Evolutionary conservation across 2,329 filamentous ascomycete species (phyloP).

Genomic region (Aspergillus udagawae): DNA sequence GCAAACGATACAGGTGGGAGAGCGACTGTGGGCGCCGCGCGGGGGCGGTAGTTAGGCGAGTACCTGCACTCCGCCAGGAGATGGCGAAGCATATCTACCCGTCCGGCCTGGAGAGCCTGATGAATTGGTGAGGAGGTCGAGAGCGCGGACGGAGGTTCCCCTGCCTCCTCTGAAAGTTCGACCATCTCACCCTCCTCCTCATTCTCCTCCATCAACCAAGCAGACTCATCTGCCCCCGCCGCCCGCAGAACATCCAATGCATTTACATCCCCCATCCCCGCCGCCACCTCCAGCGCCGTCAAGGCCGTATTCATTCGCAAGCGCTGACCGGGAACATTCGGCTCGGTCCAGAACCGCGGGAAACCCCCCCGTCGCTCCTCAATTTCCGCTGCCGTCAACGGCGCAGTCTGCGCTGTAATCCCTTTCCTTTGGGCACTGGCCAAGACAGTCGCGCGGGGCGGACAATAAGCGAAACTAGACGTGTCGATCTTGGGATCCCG

Average conservation of each 20-base stretch:
- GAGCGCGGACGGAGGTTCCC: background rate
- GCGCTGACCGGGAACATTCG: conserved; percentile 6
- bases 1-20: conserved; percentile 1
- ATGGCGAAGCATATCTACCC: background rate
- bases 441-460: background rate
- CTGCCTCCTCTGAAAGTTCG: too few relatives aligned
- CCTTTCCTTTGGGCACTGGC: background rate
- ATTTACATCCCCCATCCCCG: background rate
- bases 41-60: background rate
- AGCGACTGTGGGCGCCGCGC: background rate
- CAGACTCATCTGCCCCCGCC: conserved; percentile 1
- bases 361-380: background rate
- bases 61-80: background rate
- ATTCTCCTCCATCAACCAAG: background rate
- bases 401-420: background rate
- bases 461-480: background rate
- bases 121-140: conserved; percentile 1
- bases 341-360: conserved; percentile 5
- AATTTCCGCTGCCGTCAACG: background rate
- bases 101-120: background rate
- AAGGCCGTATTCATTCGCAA: background rate
- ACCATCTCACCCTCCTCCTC: background rate
- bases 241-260: background rate
- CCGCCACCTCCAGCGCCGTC: conserved; percentile 4
- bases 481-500: background rate